Evolutionary conservation across 768 basidiomycete species (phyloP).

Genomic region (Crassisporium funariophilum): DNA sequence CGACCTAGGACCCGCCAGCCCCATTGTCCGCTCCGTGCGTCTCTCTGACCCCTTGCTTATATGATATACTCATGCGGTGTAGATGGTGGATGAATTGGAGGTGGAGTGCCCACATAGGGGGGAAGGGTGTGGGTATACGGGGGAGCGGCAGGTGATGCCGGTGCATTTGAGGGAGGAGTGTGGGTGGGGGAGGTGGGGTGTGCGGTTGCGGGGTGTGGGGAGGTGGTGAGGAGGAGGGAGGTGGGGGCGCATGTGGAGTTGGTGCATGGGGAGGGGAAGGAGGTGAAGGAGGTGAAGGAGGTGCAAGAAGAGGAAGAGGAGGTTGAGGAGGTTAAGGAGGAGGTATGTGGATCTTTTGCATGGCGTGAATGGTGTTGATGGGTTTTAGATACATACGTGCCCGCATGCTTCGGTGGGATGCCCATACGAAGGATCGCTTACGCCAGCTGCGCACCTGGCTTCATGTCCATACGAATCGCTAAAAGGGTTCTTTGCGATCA

Average conservation of each 20-base stretch:
- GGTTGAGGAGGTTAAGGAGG: slow-evolving; percentile 5
- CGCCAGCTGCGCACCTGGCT: slow-evolving; percentile 9
- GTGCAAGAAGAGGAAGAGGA: slow-evolving; percentile 5
- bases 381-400: slow-evolving; percentile 22
- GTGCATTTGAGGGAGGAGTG: slow-evolving; percentile 65
- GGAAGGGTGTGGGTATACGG: slow-evolving; percentile 62
- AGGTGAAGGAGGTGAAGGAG: slow-evolving; percentile 5
- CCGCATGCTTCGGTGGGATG: slow-evolving; percentile 53
- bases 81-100: slow-evolving; percentile 83
- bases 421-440: slow-evolving; percentile 50
- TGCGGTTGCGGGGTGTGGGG: slow-evolving; percentile 46
- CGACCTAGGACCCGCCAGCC: slow-evolving; percentile 69
- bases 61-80: slow-evolving; percentile 10
- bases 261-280: slow-evolving; percentile 15
- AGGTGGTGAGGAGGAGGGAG: slow-evolving; percentile 48
- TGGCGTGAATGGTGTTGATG: background rate
- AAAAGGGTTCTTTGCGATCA: slow-evolving; percentile 57
- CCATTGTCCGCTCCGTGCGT: slow-evolving; percentile 75
- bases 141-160: slow-evolving; percentile 67
- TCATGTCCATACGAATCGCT: slow-evolving; percentile 62
- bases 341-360: background rate
- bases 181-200: slow-evolving; percentile 56
- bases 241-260: slow-evolving; percentile 28
- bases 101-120: slow-evolving; percentile 68
- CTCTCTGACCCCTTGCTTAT: background rate